phyloP scores from a whole-genome alignment of 805 yeast species.

The Isabelozyma pseudorhagii region DNA sequence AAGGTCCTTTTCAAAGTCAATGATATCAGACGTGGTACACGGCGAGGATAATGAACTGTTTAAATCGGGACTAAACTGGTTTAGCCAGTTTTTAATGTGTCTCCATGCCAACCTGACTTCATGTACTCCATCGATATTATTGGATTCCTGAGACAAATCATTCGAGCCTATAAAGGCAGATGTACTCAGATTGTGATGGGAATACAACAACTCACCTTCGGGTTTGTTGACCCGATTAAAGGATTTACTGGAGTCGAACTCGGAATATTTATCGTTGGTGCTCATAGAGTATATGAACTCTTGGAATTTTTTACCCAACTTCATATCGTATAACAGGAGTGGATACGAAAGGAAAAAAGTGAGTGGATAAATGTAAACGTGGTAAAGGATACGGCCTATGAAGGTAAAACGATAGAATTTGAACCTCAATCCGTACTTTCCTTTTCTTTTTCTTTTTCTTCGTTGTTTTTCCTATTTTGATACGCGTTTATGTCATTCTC shows the following conservation, averaged over 20 bases:
- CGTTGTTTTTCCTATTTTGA: background rate
- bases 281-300: slow-evolving; percentile 62
- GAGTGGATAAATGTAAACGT: too few relatives aligned
- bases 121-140: slow-evolving; percentile 60
- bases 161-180: slow-evolving; percentile 11
- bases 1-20: slow-evolving; percentile 80
- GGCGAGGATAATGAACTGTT: slow-evolving; percentile 73
- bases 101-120: slow-evolving; percentile 82
- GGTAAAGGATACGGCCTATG: background rate
- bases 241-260: slow-evolving; percentile 50
- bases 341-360: too few relatives aligned
- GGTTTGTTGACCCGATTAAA: slow-evolving; percentile 43
- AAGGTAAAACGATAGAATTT: background rate
- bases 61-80: slow-evolving; percentile 75
- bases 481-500: background rate
- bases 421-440: background rate
- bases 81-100: slow-evolving; percentile 82
- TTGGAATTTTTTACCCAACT: slow-evolving; percentile 41
- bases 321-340: slow-evolving; percentile 10
- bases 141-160: slow-evolving; percentile 32
- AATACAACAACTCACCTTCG: slow-evolving; percentile 29
- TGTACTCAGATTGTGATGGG: slow-evolving; percentile 25
- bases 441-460: background rate
- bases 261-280: slow-evolving; percentile 70
- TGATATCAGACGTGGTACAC: slow-evolving; percentile 76